These are phyloP conservation scores for Pyricularia sp. DNA, from an alignment of 2,329 filamentous ascomycete genomes.

Conservation along the genomic window DNA sequence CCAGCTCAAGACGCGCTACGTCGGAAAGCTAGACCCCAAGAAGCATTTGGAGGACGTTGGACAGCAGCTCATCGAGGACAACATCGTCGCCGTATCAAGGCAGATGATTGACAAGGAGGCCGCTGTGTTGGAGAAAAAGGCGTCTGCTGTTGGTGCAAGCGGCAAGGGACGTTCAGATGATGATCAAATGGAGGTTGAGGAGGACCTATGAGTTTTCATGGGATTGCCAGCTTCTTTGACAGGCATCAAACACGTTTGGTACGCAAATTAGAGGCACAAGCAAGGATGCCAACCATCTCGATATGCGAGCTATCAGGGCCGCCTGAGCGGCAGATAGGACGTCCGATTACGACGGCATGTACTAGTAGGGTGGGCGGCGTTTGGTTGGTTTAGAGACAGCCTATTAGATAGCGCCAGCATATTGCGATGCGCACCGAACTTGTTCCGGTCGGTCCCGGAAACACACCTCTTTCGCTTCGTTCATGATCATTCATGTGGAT, in stretches of 20 bases:
- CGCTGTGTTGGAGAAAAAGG: conserved; percentile 66
- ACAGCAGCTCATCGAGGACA: conserved; percentile 95
- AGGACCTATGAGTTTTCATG: conserved; percentile 23
- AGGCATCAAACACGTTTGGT: not conserved
- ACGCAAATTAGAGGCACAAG: not conserved
- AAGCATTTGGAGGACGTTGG: conserved; percentile 97
- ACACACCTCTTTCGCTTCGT: not conserved
- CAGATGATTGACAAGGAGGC: conserved; percentile 99
- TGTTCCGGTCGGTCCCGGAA: not conserved
- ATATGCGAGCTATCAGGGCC: not conserved
- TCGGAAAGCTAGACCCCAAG: conserved; percentile 97
- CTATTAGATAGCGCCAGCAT: not conserved
- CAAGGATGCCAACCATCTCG: not conserved
- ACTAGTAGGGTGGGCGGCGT: conserved; percentile 13
- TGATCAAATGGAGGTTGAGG: conserved; percentile 59
- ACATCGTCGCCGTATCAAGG: conserved; percentile 93
- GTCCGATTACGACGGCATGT: conserved; percentile 7
- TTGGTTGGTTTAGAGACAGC: conserved; percentile 7
- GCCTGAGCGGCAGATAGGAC: not conserved
- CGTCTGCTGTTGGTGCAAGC: conserved; percentile 28
- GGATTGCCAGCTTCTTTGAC: not conserved
- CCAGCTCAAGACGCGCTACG: conserved; percentile 95
- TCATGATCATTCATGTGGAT: not conserved
- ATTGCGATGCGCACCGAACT: not conserved
- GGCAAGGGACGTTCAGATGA: conserved; percentile 26